Evolutionary conservation across 352 stramenopile species (phyloP), one percentile per base, ranked within the genome.

Genomic region (Globisporangium viniferum): DNA sequence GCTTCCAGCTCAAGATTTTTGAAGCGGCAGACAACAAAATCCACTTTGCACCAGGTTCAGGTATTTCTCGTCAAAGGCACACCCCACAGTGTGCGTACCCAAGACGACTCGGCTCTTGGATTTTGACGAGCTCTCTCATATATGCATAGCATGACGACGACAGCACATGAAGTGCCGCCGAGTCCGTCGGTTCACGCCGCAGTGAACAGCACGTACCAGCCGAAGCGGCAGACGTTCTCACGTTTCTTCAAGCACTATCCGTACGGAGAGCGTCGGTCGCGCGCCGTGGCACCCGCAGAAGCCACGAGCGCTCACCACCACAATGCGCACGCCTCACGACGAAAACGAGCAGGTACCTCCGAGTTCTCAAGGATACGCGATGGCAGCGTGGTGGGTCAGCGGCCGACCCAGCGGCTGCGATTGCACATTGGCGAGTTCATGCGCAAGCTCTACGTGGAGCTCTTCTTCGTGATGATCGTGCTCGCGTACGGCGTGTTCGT

Each of bases 381-480:
- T 46, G 80, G 75, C 55, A 73, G 64, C 44, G 68, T 77, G 10
- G 44, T 67, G 12, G 68, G 75, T 10, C 8, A 88, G 41, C 73
- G 73, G 15, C 51, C 71, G 0, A 57, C 82, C 59, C 76, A 92
- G 55, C 80, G 76, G 29, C 44, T 87, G 3, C 84, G 86, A 0
- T 62, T 90, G 18, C 44, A 68, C 8, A 77, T 96, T 5, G 87
- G 87, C 64, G 81, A 91, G 62, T 94, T 94, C 67, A 93, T 96
- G 84, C 82, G 82, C 33, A 76, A 89, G 66, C 74, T 96, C 4
- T 89, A 88, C 69, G 89, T 96, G 29, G 87, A 96, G 70, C 67
- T 94, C 29, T 96, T 96, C 65, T 96, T 96, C 70, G 86, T 93
- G 44, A 91, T 94, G 75, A 92, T 96, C 71, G 84, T 96, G 61